Evolutionary conservation across 306 rosid species (phyloP).

Genomic region (Mucuna pruriens): DNA sequence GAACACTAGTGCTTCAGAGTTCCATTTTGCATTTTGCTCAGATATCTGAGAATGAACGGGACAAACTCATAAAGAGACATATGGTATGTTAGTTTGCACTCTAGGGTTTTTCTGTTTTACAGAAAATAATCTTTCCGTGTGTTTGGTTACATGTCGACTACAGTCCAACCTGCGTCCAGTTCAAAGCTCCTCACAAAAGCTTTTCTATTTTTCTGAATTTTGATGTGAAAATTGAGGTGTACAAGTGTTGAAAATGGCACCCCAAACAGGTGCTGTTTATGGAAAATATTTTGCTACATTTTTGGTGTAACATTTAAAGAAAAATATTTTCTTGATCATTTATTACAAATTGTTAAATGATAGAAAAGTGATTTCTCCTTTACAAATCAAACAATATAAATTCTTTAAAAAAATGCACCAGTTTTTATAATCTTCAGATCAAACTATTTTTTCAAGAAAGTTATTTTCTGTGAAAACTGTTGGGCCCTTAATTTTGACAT

Average conservation of each 20-base stretch:
- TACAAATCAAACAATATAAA: not conserved
- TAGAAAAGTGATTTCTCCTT: constrained; percentile 13
- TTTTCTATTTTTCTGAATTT: not conserved
- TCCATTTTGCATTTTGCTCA: constrained; percentile 71
- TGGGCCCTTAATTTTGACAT: constrained; percentile 4
- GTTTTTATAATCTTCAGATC: not conserved
- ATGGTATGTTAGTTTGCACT: constrained; percentile 63
- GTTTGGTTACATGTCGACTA: not conserved
- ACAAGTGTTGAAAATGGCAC: not conserved
- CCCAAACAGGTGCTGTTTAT: not conserved
- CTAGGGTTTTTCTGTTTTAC: not conserved
- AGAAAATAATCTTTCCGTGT: not conserved
- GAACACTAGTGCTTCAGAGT: constrained; percentile 74
- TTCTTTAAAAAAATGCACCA: not conserved
- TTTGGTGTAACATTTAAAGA: not conserved
- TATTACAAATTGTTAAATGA: not conserved
- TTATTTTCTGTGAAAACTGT: constrained; percentile 14
- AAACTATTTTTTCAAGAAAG: not conserved
- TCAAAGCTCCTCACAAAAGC: not conserved
- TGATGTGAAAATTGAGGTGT: not conserved
- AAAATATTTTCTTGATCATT: constrained; percentile 13
- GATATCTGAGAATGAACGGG: constrained; percentile 82
- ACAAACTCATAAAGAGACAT: constrained; percentile 81
- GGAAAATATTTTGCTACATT: constrained; percentile 1
- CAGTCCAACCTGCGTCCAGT: not conserved